Conservation (phyloP, 257 asterid species). For the Penstemon newberryi region DNA sequence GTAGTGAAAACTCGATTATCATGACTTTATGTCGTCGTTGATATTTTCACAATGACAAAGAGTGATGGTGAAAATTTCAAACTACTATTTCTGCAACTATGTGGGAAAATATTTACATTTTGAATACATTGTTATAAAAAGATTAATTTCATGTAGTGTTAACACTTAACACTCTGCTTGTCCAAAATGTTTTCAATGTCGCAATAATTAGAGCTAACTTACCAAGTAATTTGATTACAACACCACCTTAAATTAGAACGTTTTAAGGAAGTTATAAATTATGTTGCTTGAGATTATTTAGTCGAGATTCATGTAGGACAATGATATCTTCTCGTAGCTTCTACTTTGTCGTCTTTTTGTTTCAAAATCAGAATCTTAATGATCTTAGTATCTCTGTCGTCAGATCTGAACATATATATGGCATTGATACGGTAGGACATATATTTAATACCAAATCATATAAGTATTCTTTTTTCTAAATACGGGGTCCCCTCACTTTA, state of each 20-base stretch:
- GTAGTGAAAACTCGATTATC: too few relatives aligned
- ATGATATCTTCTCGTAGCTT: slow-evolving; percentile 40
- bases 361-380: slow-evolving; percentile 49
- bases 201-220: slow-evolving; percentile 21
- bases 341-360: slow-evolving; percentile 31
- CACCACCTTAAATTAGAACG: background rate
- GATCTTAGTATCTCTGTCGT: slow-evolving; percentile 44
- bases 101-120: too few relatives aligned
- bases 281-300: slow-evolving; percentile 26
- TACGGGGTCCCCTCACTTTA: too few relatives aligned
- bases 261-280: slow-evolving; percentile 31
- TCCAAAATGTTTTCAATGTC: background rate
- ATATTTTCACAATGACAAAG: too few relatives aligned
- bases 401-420: too few relatives aligned
- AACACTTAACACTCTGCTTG: slow-evolving; percentile 5
- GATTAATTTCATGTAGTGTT: background rate
- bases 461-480: too few relatives aligned
- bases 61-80: too few relatives aligned
- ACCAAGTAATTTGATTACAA: background rate
- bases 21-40: too few relatives aligned
- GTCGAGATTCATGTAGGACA: slow-evolving; percentile 32
- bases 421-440: too few relatives aligned
- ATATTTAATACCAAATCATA: too few relatives aligned
- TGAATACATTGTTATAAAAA: too few relatives aligned
- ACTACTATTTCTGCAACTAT: too few relatives aligned